Evolutionary conservation across 2,329 filamentous ascomycete genomes (phyloP).

Genomic region (Phyllosticta capitalensis): DNA sequence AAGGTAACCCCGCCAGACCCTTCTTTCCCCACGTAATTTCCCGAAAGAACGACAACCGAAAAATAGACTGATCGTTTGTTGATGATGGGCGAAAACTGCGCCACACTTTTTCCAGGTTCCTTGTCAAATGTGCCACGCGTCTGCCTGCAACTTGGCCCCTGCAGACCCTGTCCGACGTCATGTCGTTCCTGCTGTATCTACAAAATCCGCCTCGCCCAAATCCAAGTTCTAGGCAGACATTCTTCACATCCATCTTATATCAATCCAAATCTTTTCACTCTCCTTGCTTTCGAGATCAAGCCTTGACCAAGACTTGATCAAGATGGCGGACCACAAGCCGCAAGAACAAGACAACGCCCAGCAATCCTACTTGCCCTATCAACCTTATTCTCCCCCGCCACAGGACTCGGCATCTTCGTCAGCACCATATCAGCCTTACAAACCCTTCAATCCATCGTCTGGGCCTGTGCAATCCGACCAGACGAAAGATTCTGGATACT

Average conservation of each 20-base stretch:
- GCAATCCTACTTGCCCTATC: background rate
- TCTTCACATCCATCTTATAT: background rate
- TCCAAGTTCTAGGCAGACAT: background rate
- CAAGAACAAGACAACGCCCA: background rate
- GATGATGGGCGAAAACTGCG: background rate
- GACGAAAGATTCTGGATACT: background rate
- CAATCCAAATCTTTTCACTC: background rate
- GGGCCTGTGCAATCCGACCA: background rate
- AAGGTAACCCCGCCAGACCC: too few relatives aligned
- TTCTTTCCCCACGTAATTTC: too few relatives aligned
- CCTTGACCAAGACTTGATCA: background rate
- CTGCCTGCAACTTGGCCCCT: background rate
- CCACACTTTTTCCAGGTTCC: background rate
- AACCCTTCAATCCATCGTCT: background rate
- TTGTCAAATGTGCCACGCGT: background rate
- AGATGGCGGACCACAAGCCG: background rate
- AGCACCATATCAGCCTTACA: background rate
- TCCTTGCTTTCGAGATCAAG: background rate
- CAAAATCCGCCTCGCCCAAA: background rate
- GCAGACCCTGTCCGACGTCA: background rate
- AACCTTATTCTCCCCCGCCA: background rate
- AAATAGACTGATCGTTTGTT: background rate
- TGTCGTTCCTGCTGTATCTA: background rate
- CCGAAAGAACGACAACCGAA: too few relatives aligned
- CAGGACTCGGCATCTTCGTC: background rate